phyloP scores from a whole-genome alignment of 495 filamentous ascomycete species.

The Annulohypoxylon bovei region DNA sequence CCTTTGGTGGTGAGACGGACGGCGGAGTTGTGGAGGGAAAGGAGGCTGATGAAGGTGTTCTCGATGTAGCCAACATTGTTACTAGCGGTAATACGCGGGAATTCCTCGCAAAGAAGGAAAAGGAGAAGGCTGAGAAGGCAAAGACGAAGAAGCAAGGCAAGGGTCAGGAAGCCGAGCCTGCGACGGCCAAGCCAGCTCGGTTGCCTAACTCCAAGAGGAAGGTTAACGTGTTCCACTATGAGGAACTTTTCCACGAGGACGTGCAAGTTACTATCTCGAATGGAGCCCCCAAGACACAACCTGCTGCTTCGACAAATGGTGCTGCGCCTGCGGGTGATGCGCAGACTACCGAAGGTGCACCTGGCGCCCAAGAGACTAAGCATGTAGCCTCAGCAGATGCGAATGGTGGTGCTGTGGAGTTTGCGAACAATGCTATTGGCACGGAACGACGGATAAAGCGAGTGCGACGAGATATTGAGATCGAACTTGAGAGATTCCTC shows the following conservation, averaged over 20 bases:
- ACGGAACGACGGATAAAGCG: constrained; percentile 53
- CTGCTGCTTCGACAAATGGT: constrained; percentile 47
- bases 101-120: constrained; percentile 89
- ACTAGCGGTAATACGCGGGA: constrained; percentile 90
- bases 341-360: constrained; percentile 41
- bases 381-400: constrained; percentile 25
- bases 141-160: constrained; percentile 58
- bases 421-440: constrained; percentile 10
- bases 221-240: constrained; percentile 81
- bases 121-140: constrained; percentile 81
- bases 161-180: constrained; percentile 68
- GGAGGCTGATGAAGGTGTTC: constrained; percentile 76
- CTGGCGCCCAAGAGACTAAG: constrained; percentile 28
- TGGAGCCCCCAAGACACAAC: constrained; percentile 48
- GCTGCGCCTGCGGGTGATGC: constrained; percentile 55
- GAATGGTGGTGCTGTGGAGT: constrained; percentile 12
- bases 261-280: constrained; percentile 59
- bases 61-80: constrained; percentile 95
- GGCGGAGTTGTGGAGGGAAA: constrained; percentile 54
- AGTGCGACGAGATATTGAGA: constrained; percentile 78
- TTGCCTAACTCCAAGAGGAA: constrained; percentile 85
- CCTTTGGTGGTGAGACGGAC: constrained; percentile 62
- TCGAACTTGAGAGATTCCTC: constrained; percentile 88
- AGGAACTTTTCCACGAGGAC: constrained; percentile 76
- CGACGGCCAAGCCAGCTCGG: constrained; percentile 63